Percentiles rank a stretch among this genome's conserved stretches.
Evolutionary conservation across 2,329 filamentous ascomycete species (phyloP).

Genomic region (Lachnellula arida): DNA sequence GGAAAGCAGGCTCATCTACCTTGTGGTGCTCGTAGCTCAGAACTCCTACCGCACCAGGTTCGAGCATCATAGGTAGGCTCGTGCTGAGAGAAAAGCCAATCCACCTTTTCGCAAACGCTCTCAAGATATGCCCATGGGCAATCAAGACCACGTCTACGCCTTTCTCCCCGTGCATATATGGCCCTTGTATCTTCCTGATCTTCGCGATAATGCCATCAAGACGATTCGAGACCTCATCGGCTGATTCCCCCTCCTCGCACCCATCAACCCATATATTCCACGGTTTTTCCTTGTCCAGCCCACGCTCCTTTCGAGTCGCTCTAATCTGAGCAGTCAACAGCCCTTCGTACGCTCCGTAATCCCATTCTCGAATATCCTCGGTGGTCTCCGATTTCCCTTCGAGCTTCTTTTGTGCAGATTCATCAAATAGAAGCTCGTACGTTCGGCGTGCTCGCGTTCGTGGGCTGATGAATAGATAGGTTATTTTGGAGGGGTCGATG

Average conservation of each 20-base stretch:
- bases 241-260: constrained; percentile 45
- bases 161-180: constrained; percentile 38
- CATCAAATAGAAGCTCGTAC: constrained; percentile 40
- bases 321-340: constrained; percentile 41
- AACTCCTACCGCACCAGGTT: constrained; percentile 36
- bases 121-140: constrained; percentile 45
- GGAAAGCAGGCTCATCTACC: constrained; percentile 34
- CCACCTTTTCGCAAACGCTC: constrained; percentile 53
- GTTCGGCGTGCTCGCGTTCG: constrained; percentile 43
- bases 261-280: constrained; percentile 52
- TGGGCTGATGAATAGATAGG: constrained; percentile 43
- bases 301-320: constrained; percentile 33
- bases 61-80: constrained; percentile 35
- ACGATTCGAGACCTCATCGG: constrained; percentile 42
- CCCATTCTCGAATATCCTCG: constrained; percentile 46
- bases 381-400: constrained; percentile 32
- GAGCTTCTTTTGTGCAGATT: constrained; percentile 17
- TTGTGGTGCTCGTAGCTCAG: constrained; percentile 35
- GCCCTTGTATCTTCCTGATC: constrained; percentile 44
- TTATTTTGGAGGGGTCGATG: constrained; percentile 43
- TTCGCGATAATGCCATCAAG: constrained; percentile 46
- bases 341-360: constrained; percentile 47
- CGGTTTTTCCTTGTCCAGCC: constrained; percentile 38
- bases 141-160: constrained; percentile 46
- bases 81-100: constrained; percentile 38